Evolutionary conservation across 768 basidiomycete genomes (phyloP).

Genomic region (Boletales sp.): DNA sequence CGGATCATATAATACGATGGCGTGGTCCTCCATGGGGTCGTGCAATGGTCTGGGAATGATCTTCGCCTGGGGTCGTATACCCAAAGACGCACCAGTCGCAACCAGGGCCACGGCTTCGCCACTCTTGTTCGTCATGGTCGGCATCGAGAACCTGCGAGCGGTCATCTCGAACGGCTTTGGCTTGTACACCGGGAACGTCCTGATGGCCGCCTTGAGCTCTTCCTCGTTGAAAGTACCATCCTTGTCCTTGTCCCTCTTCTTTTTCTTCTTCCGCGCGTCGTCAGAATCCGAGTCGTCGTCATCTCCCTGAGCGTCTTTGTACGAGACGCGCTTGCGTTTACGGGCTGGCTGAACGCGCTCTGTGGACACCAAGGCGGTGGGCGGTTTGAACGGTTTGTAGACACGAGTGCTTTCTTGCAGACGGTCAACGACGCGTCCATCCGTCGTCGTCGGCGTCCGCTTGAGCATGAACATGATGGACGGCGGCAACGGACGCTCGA

Average conservation of each 20-base stretch:
- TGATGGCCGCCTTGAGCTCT: constrained; percentile 58
- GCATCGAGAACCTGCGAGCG: constrained; percentile 75
- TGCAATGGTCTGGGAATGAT: constrained; percentile 89
- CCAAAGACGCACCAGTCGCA: constrained; percentile 72
- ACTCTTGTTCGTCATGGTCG: constrained; percentile 69
- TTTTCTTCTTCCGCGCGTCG: constrained; percentile 49
- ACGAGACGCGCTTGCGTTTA: constrained; percentile 86
- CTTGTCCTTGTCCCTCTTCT: constrained; percentile 59
- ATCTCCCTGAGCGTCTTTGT: constrained; percentile 65
- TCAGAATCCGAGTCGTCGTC: constrained; percentile 59
- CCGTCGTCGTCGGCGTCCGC: constrained; percentile 62
- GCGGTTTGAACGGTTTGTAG: constrained; percentile 80
- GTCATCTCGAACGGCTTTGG: constrained; percentile 69
- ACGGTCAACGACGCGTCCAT: constrained; percentile 65
- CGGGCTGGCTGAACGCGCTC: constrained; percentile 63
- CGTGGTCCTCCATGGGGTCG: constrained; percentile 97
- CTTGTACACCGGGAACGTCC: constrained; percentile 75
- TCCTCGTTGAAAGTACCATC: constrained; percentile 62
- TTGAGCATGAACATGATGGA: constrained; percentile 53
- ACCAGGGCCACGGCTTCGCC: constrained; percentile 56
- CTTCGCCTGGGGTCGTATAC: constrained; percentile 75
- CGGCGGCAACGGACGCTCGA: neutral
- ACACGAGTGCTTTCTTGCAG: constrained; percentile 70
- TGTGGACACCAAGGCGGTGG: constrained; percentile 42
- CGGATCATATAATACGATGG: constrained; percentile 95